Evolutionary conservation across 176 grass and related monocot species (phyloP), one percentile per base, ranked within the genome.

Genomic region (Raddia distichophylla): DNA sequence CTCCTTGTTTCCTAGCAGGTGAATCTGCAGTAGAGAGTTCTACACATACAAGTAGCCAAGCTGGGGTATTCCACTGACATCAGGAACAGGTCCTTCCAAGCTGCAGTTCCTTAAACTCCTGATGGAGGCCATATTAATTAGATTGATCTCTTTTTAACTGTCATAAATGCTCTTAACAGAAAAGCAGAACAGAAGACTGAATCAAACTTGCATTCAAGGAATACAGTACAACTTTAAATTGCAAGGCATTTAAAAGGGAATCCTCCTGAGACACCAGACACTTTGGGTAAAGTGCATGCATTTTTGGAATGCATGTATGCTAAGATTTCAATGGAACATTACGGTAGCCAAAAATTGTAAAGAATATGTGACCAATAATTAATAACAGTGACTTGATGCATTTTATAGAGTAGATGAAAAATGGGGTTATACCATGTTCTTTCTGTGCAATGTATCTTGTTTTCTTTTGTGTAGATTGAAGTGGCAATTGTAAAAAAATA

Each of bases 101-200:
- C 89, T 94, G 71, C 92, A 94, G 68, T 94, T 94, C 68, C 92
- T 87, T 81, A 94, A 80, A 94, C 89, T 94, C 92, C 92, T 94
- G 58, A 64, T 86, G 18, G 12, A 85, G 11, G 75, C 64, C 46
- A 71, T 60, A 74, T 46, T 50, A 79, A 71, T 59, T 75, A 75
- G 7, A 68, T 64, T 71, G 84, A 77, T 18, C 56, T 51, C 50
- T 75, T 51, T 43, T 75, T 40, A 57, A 63, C 10, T 69, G 11
- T 75, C 3, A 83, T 33, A 75, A 56, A 62, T 57, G 75, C 63
- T 57, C 1, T 8, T 8, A 61, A 71, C 6, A 70, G 34, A 44
- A 34, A 33, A 45, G 14, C n/a, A 15, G 14, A 60, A 19, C 19
- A 81, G 6, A 82, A 75, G 32, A 65, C 19, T 17, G 37, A 81